phyloP scores from a whole-genome alignment of 331 rosid species.

The Malus hybrid region DNA sequence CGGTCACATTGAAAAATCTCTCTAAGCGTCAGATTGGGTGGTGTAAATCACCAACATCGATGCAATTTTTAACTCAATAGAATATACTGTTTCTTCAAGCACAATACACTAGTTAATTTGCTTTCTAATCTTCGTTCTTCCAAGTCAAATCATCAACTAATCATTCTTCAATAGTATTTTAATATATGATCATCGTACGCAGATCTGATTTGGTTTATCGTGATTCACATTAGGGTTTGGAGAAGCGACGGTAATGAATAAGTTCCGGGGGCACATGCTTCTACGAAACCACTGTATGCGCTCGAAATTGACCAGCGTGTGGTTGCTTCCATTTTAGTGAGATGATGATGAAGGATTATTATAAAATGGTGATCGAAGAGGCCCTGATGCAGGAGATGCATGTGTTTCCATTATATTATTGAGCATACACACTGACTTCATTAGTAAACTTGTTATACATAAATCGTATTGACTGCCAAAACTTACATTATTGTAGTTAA shows the following conservation, averaged over 20 bases:
- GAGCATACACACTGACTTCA: background rate
- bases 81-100: background rate
- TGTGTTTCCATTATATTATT: background rate
- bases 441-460: background rate
- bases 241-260: background rate
- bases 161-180: background rate
- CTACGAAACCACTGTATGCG: background rate
- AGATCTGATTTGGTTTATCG: background rate
- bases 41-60: background rate
- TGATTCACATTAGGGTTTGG: background rate
- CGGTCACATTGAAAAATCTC: too few relatives aligned
- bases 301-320: background rate
- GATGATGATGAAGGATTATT: background rate
- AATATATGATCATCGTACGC: background rate
- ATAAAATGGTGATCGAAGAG: background rate
- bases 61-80: background rate
- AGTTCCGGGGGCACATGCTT: background rate
- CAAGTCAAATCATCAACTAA: slow-evolving; percentile 1
- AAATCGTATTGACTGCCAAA: background rate
- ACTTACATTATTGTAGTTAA: background rate
- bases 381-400: background rate
- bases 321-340: background rate
- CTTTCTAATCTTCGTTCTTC: background rate
- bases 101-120: background rate
- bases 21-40: background rate